Base-by-base conservation (phyloP, 495 filamentous ascomycete species). In the Xylaria curta region DNA sequence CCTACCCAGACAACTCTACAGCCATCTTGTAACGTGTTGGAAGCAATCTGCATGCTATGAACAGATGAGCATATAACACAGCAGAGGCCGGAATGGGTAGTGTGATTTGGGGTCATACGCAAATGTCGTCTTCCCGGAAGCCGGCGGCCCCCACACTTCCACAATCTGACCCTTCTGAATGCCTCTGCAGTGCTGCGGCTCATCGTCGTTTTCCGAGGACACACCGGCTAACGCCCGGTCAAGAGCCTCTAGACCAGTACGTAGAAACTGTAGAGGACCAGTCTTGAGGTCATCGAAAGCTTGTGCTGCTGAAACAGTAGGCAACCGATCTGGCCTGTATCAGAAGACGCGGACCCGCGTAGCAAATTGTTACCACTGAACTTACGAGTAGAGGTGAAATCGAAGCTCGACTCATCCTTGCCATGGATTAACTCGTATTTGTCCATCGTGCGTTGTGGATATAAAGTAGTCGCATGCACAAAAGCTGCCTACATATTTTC, bases 131-230 rank as follows among this genome's bases (percentile, higher is more conserved):
- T 98, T 98, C 15, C 96, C 96, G 19, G 87, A 88, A 0, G 95
- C 95, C 12, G 93, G 93, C 19, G 96, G 94, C 0, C 96, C 96
- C 83, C 91, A 97, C 40, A 97, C 82, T 79, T 99, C 96, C 7
- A 91, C 91, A n/a, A 97, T 85, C 78, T 94, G 91, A 28, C 94
- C 94, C 46, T 90, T 89, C 66, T 87, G 83, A 33, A 97, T 80
- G 4, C 92, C 94, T 56, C 84, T 85, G 56, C 72, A 74, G 58
- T 75, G 72, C 71, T 62, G 66, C 17, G 26, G 72, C 6, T 28
- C 33, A 31, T 70, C 56, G 44, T 51, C 70, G 47, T 72, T 64
- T 19, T 80, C 72, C 60, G 73, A 72, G 8, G 77, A 67, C 36
- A 74, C 70, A 58, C 81, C 69, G 26, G 75, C 76, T 31, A 93